Evolutionary conservation across 2,329 filamentous ascomycete genomes (phyloP), one percentile per base, ranked within the genome.

Genomic region (Calonectria hawksworthii): DNA sequence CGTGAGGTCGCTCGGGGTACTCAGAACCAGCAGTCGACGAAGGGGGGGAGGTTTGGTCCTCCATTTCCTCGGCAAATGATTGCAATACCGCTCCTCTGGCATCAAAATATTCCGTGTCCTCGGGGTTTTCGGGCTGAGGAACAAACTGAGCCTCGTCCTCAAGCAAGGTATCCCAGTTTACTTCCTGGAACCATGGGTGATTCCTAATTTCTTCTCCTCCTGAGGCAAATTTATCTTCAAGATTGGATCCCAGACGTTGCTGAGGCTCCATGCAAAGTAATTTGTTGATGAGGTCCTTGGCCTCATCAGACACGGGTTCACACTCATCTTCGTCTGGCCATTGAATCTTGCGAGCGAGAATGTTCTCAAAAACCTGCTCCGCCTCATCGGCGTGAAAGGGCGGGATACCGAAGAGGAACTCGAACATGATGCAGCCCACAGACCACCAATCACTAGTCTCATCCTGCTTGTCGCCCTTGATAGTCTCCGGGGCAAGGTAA

Each of bases 401-500:
- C 0, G 97, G 97, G 73, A 95, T 94, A 1, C 97, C 97, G 82
- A 95, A 99, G 3, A 99, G 87, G 78, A 98, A 98, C 82, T 99
- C 97, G 81, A 98, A 99, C 85, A 99, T 88, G 80, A 99, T 99
- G 84, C 98, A 99, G 0, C 97, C 97, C n/a, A 99, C 90, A 28
- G 97, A 99, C 97, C 97, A 99, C 97, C 97, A 99, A 92, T 99
- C 97, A 83, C 97, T 99, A 79, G 96, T 97, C 84, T 99, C 96
- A 82, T 99, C 97, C 84, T 99, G 97, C 2, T 96, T 96, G 78
- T 96, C 93, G 65, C 98, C 97, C 78, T 95, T 96, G 82, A 99
- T 98, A 0, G 98, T 99, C 83, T 99, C 98, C 0, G 97, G 97
- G 0, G 97, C 97, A 18, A 99, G 90, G 83, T 99, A 99, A 84